Base-by-base conservation (phyloP, 768 basidiomycete species). In the Kwoniella heveanensis region DNA sequence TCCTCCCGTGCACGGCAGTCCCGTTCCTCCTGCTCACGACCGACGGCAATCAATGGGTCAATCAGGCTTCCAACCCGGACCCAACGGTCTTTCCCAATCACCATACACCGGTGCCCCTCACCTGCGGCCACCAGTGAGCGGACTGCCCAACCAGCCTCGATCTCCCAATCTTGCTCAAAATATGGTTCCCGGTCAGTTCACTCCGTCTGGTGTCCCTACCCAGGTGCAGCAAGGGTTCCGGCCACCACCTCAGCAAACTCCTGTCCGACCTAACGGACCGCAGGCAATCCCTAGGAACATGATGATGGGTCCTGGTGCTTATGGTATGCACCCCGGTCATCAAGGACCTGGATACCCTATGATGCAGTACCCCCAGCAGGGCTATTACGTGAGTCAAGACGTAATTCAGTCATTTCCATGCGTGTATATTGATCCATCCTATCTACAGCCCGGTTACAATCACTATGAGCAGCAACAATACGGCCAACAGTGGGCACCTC, bases 301-400 rank as follows among this genome's bases (percentile, higher is more conserved):
- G 65, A 63, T 61, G 66, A 60, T 63, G 65, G 60, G 64, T 63
- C 57, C 50, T 24, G 62, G 68, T 51, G 60, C 51, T 12, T 65
- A 68, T 30, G 69, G 67, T 15, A 68, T 69, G 71, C 68, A 70
- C 39, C 71, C 65, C 21, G 56, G 60, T 30, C 66, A 57, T 32
- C 68, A 69, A 54, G 65, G 55, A n/a, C 67, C 60, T 25, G 51
- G 57, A 19, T 71, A 69, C 22, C 64, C 67, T 19, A 65, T 69
- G 62, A 72, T 76, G 74, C 60, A 60, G 21, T 71, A 68, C 30
- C 61, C 54, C 22, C 68, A 65, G 47, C 55, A 57, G 52, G 48
- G 58, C 37, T 69, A 58, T 59, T 76, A 76, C 61, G 74, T 76
- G 65, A 73, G 74, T 74, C 13, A n/a, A n/a, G n/a, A n/a, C n/a